A percentile compares a stretch with the other conserved stretches of the same genome.
Conservation (phyloP, 768 basidiomycete genomes). For the Tricholoma furcatifolium region DNA sequence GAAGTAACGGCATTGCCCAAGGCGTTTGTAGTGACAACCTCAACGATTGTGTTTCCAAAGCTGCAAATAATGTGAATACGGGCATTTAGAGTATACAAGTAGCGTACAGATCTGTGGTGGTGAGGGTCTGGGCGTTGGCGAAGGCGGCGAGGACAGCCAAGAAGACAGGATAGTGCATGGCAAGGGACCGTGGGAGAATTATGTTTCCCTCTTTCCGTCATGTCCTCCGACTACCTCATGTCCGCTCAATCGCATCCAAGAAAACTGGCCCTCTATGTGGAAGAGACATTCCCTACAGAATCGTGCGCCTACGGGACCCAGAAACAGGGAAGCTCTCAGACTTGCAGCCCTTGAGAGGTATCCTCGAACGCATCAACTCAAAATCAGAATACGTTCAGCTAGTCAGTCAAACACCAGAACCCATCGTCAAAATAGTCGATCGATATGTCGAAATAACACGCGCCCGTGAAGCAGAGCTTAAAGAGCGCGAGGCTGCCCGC, state of each 20-base stretch:
- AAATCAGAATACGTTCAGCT: slow-evolving; percentile 53
- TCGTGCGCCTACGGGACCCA: slow-evolving; percentile 49
- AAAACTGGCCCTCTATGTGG: slow-evolving; percentile 24
- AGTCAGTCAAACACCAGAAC: slow-evolving; percentile 42
- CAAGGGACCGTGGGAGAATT: slow-evolving; percentile 8
- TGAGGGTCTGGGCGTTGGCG: slow-evolving; percentile 46
- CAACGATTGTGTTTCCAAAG: slow-evolving; percentile 51
- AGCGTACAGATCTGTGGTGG: slow-evolving; percentile 48
- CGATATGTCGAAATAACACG: slow-evolving; percentile 40
- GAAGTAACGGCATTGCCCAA: slow-evolving; percentile 14
- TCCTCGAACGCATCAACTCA: slow-evolving; percentile 46
- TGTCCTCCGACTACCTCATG: slow-evolving; percentile 8
- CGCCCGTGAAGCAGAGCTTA: slow-evolving; percentile 33
- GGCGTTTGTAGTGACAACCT: slow-evolving; percentile 26
- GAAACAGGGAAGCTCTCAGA: slow-evolving; percentile 37
- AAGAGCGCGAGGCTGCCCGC: slow-evolving; percentile 30
- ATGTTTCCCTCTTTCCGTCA: no score
- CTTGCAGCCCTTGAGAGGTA: slow-evolving; percentile 31
- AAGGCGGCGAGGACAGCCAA: slow-evolving; percentile 18
- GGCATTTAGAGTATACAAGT: neutral
- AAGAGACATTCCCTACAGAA: slow-evolving; percentile 39
- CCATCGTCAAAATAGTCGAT: slow-evolving; percentile 61
- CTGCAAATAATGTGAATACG: slow-evolving; percentile 16
- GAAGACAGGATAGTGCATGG: slow-evolving; percentile 16
- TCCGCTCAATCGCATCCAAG: neutral